A percentile compares a stretch with the other conserved stretches of the same genome.
Conservation (phyloP, 768 basidiomycete species). For the Boletus tylopilopsis region DNA sequence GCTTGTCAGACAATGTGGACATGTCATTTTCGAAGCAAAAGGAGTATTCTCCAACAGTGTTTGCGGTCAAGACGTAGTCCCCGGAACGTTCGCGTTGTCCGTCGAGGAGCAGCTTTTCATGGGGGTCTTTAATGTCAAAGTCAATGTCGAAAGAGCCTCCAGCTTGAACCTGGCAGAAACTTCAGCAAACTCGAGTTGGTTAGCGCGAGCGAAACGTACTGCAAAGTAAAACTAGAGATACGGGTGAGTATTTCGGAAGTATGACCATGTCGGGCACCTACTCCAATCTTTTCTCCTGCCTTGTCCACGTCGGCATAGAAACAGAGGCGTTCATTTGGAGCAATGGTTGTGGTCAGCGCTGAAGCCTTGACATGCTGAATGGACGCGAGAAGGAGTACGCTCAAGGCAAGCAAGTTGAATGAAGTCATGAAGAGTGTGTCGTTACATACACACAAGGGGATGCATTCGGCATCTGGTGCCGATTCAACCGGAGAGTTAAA, state of each 20-base stretch:
- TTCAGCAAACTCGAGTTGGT: not conserved
- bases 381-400: slow-evolving; percentile 28
- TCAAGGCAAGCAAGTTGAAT: slow-evolving; percentile 16
- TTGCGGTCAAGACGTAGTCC: slow-evolving; percentile 96
- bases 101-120: slow-evolving; percentile 81
- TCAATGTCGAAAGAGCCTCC: slow-evolving; percentile 97
- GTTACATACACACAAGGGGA: not conserved
- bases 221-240: slow-evolving; percentile 88
- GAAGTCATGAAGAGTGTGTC: slow-evolving; percentile 19
- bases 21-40: slow-evolving; percentile 99
- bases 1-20: slow-evolving; percentile 89
- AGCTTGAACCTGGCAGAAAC: slow-evolving; percentile 75
- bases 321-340: slow-evolving; percentile 79
- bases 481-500: slow-evolving; percentile 14
- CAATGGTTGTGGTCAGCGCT: slow-evolving; percentile 76
- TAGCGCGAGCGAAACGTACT: slow-evolving; percentile 44
- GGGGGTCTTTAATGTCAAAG: slow-evolving; percentile 89
- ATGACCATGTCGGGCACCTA: slow-evolving; percentile 35
- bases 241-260: slow-evolving; percentile 6
- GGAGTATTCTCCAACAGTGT: slow-evolving; percentile 83
- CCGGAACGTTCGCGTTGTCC: slow-evolving; percentile 90
- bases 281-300: slow-evolving; percentile 87
- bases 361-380: slow-evolving; percentile 44
- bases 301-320: slow-evolving; percentile 98
- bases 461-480: slow-evolving; percentile 23